These are phyloP conservation scores for Trichoderma aggressivum DNA, from an alignment of 2,329 filamentous ascomycete genomes.

Conservation along the genomic window DNA sequence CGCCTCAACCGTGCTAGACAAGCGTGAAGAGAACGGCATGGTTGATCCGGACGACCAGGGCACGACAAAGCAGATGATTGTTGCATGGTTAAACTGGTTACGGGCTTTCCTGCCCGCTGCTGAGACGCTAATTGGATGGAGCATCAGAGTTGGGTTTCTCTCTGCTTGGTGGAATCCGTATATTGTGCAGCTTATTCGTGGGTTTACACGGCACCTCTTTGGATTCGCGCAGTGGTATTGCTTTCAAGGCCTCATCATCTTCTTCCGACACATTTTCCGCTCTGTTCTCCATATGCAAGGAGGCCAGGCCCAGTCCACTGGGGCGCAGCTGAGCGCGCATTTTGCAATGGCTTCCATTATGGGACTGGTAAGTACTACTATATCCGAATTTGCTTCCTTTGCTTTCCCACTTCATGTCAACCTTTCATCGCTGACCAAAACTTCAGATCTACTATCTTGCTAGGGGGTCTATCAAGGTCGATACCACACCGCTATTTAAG, in stretches of 20 bases:
- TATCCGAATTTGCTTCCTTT: not conserved
- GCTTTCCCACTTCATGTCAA: not conserved
- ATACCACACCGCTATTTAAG: slow-evolving; percentile 54
- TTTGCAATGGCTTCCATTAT: slow-evolving; percentile 51
- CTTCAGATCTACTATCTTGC: slow-evolving; percentile 45
- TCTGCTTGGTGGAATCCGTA: slow-evolving; percentile 68
- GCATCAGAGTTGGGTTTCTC: slow-evolving; percentile 47
- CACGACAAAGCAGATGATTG: slow-evolving; percentile 18
- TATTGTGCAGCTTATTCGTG: slow-evolving; percentile 57
- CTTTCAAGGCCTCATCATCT: slow-evolving; percentile 58
- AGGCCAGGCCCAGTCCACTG: slow-evolving; percentile 36
- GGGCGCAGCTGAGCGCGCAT: slow-evolving; percentile 52
- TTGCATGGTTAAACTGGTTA: slow-evolving; percentile 20
- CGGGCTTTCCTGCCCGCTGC: slow-evolving; percentile 38
- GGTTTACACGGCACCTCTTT: slow-evolving; percentile 56
- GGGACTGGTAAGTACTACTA: slow-evolving; percentile 44
- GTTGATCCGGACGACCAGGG: slow-evolving; percentile 34
- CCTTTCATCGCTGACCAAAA: slow-evolving; percentile 24
- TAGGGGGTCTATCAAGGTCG: slow-evolving; percentile 48
- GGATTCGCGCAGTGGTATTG: slow-evolving; percentile 64
- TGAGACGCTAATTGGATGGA: slow-evolving; percentile 43
- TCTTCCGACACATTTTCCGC: slow-evolving; percentile 51
- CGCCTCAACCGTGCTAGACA: slow-evolving; percentile 27
- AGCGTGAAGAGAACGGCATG: slow-evolving; percentile 28
- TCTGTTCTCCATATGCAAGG: slow-evolving; percentile 40